Evolutionary conservation across 305 asterid species (phyloP).

Genomic region (Solanum hybrid): DNA sequence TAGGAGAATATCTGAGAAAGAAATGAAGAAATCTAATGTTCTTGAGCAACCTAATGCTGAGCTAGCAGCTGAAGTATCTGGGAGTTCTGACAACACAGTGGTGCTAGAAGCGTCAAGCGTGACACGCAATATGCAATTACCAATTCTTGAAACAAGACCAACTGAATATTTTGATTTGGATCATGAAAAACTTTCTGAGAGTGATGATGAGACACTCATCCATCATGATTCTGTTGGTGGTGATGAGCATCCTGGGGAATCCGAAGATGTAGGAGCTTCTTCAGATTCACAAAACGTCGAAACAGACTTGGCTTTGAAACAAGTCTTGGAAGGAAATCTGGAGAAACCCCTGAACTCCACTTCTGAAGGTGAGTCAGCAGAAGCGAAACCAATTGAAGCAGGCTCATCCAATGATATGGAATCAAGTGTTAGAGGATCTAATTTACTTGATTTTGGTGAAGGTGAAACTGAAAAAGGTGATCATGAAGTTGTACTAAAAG

Average conservation of each 20-base stretch:
- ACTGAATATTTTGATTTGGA: constrained; percentile 24
- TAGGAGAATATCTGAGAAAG: background rate
- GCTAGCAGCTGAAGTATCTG: constrained; percentile 14
- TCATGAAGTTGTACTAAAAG: background rate
- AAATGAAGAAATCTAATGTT: background rate
- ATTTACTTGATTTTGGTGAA: background rate
- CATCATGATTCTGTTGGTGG: constrained; percentile 20
- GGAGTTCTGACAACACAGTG: background rate
- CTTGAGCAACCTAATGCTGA: constrained; percentile 17
- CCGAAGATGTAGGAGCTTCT: constrained; percentile 16
- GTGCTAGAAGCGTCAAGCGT: constrained; percentile 5
- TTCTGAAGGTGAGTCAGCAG: constrained; percentile 13
- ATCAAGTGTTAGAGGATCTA: constrained; percentile 7
- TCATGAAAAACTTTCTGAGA: constrained; percentile 17
- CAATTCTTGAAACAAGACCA: constrained; percentile 21
- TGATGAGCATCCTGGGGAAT: constrained; percentile 15
- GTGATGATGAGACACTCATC: constrained; percentile 4
- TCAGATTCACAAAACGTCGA: constrained; percentile 25
- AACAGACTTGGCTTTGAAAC: constrained; percentile 8
- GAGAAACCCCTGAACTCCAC: constrained; percentile 16
- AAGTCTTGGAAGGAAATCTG: constrained; percentile 18
- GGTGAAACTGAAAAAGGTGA: constrained; percentile 1
- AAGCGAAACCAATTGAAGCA: constrained; percentile 18
- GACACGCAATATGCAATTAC: background rate
- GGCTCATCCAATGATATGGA: constrained; percentile 12